phyloP scores from a whole-genome alignment of 176 grass and related monocot species.

The Bonia amplexicaulis region DNA sequence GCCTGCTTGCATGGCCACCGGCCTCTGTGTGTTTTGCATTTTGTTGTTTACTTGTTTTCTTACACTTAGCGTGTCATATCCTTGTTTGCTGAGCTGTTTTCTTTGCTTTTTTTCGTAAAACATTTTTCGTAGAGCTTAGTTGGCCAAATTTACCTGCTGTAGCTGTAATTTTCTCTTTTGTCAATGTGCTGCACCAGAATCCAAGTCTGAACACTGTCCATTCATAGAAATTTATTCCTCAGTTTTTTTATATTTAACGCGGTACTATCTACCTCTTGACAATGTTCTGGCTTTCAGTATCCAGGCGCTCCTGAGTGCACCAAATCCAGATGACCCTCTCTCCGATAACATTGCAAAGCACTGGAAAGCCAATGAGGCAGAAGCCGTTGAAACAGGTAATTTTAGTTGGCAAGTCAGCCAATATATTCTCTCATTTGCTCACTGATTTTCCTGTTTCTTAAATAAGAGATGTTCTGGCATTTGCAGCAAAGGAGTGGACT shows the following conservation, averaged over 20 bases:
- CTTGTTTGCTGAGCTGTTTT: not conserved
- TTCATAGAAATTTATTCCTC: not conserved
- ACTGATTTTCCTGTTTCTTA: not conserved
- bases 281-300: slow-evolving; percentile 56
- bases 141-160: not conserved
- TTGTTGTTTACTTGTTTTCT: not conserved
- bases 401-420: not conserved
- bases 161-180: not conserved
- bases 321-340: slow-evolving; percentile 95
- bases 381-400: slow-evolving; percentile 96
- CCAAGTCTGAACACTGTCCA: not conserved
- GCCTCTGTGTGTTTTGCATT: not conserved
- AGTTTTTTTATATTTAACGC: not conserved
- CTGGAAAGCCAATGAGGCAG: slow-evolving; percentile 92
- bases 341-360: slow-evolving; percentile 98
- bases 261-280: not conserved
- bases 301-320: slow-evolving; percentile 93
- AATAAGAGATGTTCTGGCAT: not conserved
- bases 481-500: slow-evolving; percentile 96
- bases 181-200: not conserved
- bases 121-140: not conserved
- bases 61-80: not conserved
- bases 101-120: not conserved
- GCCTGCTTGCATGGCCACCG: not conserved
- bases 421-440: not conserved